Evolutionary conservation across 805 yeast genomes (phyloP).

Genomic region (Cyberlindnera mrakii): DNA sequence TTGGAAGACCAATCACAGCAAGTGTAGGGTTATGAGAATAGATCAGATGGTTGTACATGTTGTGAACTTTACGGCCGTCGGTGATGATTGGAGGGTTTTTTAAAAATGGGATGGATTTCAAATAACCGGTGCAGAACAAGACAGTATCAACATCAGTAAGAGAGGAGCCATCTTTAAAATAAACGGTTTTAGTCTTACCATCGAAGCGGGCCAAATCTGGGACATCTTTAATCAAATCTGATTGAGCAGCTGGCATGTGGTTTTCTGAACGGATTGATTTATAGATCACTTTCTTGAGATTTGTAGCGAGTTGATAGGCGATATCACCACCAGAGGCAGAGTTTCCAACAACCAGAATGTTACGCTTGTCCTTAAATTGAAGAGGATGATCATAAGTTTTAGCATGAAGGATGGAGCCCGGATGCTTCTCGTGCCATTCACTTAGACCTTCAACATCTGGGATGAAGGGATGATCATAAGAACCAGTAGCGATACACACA

Average conservation of each 20-base stretch:
- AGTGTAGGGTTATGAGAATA: slow-evolving; percentile 57
- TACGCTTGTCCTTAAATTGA: slow-evolving; percentile 32
- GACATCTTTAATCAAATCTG: slow-evolving; percentile 35
- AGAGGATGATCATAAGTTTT: slow-evolving; percentile 45
- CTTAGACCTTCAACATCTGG: slow-evolving; percentile 52
- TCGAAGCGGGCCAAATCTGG: slow-evolving; percentile 38
- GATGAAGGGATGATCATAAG: slow-evolving; percentile 52
- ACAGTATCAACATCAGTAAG: slow-evolving; percentile 47
- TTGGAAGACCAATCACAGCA: slow-evolving; percentile 56
- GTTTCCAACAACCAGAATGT: slow-evolving; percentile 65
- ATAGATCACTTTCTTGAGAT: slow-evolving; percentile 35
- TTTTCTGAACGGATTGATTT: slow-evolving; percentile 45
- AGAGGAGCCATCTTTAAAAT: slow-evolving; percentile 42
- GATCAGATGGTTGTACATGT: slow-evolving; percentile 55
- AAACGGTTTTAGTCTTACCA: slow-evolving; percentile 31
- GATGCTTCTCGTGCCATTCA: slow-evolving; percentile 38
- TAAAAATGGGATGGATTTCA: slow-evolving; percentile 59
- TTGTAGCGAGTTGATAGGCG: slow-evolving; percentile 50
- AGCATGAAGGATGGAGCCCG: slow-evolving; percentile 50
- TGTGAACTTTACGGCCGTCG: slow-evolving; percentile 41
- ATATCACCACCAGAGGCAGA: slow-evolving; percentile 76
- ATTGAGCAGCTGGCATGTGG: slow-evolving; percentile 37
- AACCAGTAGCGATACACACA: slow-evolving; percentile 59
- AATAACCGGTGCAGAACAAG: slow-evolving; percentile 72
- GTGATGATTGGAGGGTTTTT: slow-evolving; percentile 33